Evolutionary conservation across 1,284 basidiomycete genomes (phyloP).

Genomic region (Rhodotorula sp.): DNA sequence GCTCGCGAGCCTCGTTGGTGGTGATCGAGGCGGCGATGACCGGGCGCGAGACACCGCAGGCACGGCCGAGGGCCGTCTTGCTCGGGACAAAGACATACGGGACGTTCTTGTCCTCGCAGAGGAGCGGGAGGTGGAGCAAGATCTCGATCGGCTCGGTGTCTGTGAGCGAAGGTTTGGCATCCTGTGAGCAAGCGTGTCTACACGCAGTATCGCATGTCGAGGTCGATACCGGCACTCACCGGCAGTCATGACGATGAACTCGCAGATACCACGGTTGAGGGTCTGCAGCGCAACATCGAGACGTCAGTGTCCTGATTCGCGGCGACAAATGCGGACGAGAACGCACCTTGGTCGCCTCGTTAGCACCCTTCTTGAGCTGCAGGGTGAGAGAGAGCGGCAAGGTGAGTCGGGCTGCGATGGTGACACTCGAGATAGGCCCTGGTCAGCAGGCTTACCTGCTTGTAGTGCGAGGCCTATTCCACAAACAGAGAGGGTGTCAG

Average conservation of each 20-base stretch:
- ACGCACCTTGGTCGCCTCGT: slow-evolving; percentile 69
- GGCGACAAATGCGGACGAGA: background rate
- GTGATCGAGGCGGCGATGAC: slow-evolving; percentile 95
- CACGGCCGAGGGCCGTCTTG: slow-evolving; percentile 91
- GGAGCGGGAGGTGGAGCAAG: slow-evolving; percentile 89
- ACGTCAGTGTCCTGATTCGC: background rate
- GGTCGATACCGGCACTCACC: slow-evolving; percentile 40
- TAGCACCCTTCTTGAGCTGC: slow-evolving; percentile 97
- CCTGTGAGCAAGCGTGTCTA: no score
- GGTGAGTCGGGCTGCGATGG: background rate
- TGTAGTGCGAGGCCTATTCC: slow-evolving; percentile 36
- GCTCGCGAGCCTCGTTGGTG: slow-evolving; percentile 90
- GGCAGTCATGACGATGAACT: slow-evolving; percentile 97
- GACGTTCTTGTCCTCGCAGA: slow-evolving; percentile 89
- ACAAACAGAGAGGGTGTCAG: background rate
- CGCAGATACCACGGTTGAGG: slow-evolving; percentile 95
- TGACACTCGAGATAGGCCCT: no score
- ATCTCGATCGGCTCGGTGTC: slow-evolving; percentile 98
- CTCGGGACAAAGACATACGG: slow-evolving; percentile 87
- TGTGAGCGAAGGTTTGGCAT: no score
- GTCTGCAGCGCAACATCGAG: slow-evolving; percentile 54
- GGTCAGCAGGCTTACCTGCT: slow-evolving; percentile 21
- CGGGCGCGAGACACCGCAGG: slow-evolving; percentile 91
- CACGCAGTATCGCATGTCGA: background rate
- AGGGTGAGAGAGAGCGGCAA: slow-evolving; percentile 80